Evolutionary conservation across 805 yeast species (phyloP).

Genomic region (Starmera dryadoides): DNA sequence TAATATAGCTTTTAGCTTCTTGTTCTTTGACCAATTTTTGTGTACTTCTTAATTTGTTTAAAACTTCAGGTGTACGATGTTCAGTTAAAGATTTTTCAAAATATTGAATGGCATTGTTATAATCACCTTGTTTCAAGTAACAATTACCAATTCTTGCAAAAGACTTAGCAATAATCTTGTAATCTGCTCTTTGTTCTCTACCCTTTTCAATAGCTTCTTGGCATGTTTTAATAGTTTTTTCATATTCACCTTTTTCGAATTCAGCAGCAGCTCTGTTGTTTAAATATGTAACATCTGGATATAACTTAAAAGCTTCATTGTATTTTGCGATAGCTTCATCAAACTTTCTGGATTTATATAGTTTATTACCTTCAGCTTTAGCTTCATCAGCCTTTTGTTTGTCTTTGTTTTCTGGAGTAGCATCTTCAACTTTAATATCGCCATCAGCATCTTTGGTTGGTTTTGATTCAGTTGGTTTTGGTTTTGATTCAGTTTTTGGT

Average conservation of each 20-base stretch:
- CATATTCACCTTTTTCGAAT: conserved; percentile 90
- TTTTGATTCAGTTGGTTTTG: conserved; percentile 21
- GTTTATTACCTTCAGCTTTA: conserved; percentile 79
- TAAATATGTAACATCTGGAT: conserved; percentile 83
- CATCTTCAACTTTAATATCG: conserved; percentile 20
- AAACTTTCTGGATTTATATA: conserved; percentile 81
- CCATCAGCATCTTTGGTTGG: conserved; percentile 31
- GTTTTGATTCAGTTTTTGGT: conserved; percentile 18
- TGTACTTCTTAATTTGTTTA: conserved; percentile 77
- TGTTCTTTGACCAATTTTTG: conserved; percentile 78
- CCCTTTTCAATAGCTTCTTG: conserved; percentile 82
- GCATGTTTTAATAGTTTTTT: conserved; percentile 77
- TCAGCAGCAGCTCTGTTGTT: conserved; percentile 98
- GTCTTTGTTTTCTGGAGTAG: conserved; percentile 21
- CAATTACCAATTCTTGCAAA: conserved; percentile 86
- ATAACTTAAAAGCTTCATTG: conserved; percentile 75
- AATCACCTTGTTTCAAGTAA: conserved; percentile 68
- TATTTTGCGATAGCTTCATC: conserved; percentile 89
- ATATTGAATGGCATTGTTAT: conserved; percentile 62
- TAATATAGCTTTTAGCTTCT: conserved; percentile 73
- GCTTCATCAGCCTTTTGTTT: conserved; percentile 55
- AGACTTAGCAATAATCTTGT: conserved; percentile 85
- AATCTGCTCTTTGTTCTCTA: conserved; percentile 84
- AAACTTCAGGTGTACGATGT: conserved; percentile 91
- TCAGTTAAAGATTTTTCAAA: conserved; percentile 93